Percentiles rank a stretch among this genome's conserved stretches.
Conservation (phyloP, 352 stramenopile genomes). For the Globisporangium irregulare region DNA sequence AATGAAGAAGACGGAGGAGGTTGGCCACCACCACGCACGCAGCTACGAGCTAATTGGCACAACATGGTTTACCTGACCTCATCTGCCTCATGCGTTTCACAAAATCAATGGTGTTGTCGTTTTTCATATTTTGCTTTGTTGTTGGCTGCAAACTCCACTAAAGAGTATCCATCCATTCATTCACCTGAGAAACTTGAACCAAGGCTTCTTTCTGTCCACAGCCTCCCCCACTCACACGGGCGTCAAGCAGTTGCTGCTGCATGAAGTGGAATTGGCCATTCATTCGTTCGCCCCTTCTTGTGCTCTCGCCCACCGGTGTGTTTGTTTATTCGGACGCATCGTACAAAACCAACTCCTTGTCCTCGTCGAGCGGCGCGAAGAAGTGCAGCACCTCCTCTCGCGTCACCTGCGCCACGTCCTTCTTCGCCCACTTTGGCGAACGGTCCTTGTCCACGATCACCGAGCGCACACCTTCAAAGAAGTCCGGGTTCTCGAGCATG, state of each 20-base stretch:
- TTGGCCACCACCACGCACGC: too few relatives aligned
- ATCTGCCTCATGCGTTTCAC: too few relatives aligned
- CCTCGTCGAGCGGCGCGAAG: slow-evolving; percentile 74
- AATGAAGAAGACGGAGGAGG: too few relatives aligned
- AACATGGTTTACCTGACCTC: too few relatives aligned
- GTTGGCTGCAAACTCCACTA: neutral
- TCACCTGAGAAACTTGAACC: neutral
- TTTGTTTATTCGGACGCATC: slow-evolving; percentile 25
- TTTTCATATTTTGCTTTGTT: neutral
- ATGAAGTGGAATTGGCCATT: neutral
- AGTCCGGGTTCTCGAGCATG: slow-evolving; percentile 91
- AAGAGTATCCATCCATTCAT: neutral
- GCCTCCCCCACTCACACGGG: neutral
- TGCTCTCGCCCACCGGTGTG: neutral
- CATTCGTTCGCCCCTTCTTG: neutral
- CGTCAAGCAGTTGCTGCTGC: neutral
- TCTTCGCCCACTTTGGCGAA: slow-evolving; percentile 88
- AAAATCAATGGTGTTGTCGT: neutral
- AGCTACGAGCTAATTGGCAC: too few relatives aligned
- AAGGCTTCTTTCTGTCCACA: neutral
- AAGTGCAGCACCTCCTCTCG: slow-evolving; percentile 71
- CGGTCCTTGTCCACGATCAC: slow-evolving; percentile 96
- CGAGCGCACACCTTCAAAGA: slow-evolving; percentile 96
- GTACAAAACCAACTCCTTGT: slow-evolving; percentile 80
- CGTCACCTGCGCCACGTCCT: slow-evolving; percentile 55